Base-by-base conservation (phyloP, 2,329 filamentous ascomycete genomes). In the Apiospora kogelbergensis region DNA sequence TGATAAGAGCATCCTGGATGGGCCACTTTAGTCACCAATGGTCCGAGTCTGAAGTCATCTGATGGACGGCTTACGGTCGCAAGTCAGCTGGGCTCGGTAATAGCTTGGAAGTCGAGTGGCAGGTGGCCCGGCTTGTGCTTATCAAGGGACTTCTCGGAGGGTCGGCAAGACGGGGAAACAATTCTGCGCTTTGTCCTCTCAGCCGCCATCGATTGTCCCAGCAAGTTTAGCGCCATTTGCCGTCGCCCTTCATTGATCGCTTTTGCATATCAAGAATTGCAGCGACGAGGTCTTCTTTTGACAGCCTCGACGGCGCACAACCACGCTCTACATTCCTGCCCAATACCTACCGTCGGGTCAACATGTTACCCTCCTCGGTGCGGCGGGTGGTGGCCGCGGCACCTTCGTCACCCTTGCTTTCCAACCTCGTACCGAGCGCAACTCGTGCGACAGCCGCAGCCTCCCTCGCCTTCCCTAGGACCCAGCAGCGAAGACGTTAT, bases 351-450 rank as follows among this genome's bases (percentile, higher is more conserved):
- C 33, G 40, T 37, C 41, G 30, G 45, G 42, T 37, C 42, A 44
- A n/a, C 73, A 88, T 88, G 86, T 77, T 89, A 77, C 85, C 85
- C 75, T 83, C 83, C 68, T 87, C 86, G 76, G 82, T 88, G 79
- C 85, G 87, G 78, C 86, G 86, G 75, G 83, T 86, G 71, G 84
- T 83, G 72, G 78, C 82, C 73, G 80, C 82, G 70, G 80, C 82
- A 72, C 82, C 85, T 69, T 82, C 82, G 75, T 81, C 82, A 63
- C 76, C 82, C 64, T 74, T 85, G 72, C 77, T 83, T 67, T 81
- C 84, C 65, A 78, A 81, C 69, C 74, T 86, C 70, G 77, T 80
- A 73, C 78, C 82, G 63, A 75, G 81, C 60, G 79, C 79, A 67
- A 73, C 84, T 71, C 82, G 82, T 74, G 77, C 79, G 63, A 71